These are phyloP conservation scores for Chaetomiaceae sp. DNA, from an alignment of 2,329 filamentous ascomycete species.

Conservation along the genomic window DNA sequence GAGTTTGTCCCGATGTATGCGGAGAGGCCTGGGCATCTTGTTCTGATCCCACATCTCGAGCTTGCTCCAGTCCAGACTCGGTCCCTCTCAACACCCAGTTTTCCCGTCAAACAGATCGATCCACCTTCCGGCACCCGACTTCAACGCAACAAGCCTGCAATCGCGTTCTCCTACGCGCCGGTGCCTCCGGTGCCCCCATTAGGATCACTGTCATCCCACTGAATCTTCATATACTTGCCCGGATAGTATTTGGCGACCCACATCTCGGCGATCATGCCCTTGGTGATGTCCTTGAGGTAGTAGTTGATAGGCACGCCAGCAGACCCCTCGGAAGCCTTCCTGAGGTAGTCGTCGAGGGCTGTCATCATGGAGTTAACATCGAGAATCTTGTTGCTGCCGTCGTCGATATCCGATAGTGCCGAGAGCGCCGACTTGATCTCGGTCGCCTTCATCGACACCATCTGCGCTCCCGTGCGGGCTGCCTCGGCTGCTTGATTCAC, in stretches of 20 bases:
- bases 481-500: not conserved
- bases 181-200: too few species aligned
- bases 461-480: not conserved
- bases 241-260: not conserved
- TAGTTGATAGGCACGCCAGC: not conserved
- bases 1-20: too few species aligned
- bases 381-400: not conserved
- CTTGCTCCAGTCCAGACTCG: too few species aligned
- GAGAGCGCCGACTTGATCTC: not conserved
- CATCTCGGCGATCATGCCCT: not conserved
- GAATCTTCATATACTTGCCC: not conserved
- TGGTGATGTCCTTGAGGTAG: not conserved
- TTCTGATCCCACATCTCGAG: too few species aligned
- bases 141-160: too few species aligned
- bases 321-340: not conserved
- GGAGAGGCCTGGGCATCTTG: too few species aligned
- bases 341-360: not conserved
- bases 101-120: too few species aligned
- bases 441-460: not conserved
- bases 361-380: not conserved
- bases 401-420: not conserved
- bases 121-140: too few species aligned
- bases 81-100: too few species aligned
- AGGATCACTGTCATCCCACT: too few species aligned
- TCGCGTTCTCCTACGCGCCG: too few species aligned